Evolutionary conservation across 805 yeast genomes (phyloP).

Genomic region (Scheffersomyces amazonensis): DNA sequence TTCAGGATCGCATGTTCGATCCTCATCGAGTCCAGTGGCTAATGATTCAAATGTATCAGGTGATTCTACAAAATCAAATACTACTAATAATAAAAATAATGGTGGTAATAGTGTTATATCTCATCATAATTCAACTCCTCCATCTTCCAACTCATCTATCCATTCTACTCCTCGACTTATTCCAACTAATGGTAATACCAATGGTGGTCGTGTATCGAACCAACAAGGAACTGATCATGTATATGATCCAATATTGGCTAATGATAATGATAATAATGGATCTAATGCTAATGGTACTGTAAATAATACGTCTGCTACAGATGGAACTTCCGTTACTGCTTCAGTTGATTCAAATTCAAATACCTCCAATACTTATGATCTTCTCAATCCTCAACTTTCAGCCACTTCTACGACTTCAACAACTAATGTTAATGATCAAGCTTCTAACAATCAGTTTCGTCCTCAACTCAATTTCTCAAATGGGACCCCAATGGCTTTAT

Average conservation of each 20-base stretch:
- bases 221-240: not conserved
- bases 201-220: not conserved
- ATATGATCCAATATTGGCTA: not conserved
- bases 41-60: not conserved
- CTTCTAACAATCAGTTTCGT: slow-evolving; percentile 19
- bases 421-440: slow-evolving; percentile 1
- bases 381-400: slow-evolving; percentile 15
- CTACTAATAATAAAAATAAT: not conserved
- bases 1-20: slow-evolving; percentile 11
- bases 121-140: too few species aligned
- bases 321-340: slow-evolving; percentile 1
- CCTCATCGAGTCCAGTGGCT: not conserved
- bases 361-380: slow-evolving; percentile 16
- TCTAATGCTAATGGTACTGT: not conserved
- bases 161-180: not conserved
- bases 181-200: not conserved
- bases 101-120: not conserved
- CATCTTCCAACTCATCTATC: not conserved
- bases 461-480: slow-evolving; percentile 23
- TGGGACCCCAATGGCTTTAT: slow-evolving; percentile 8
- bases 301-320: not conserved
- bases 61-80: not conserved
- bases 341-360: slow-evolving; percentile 1
- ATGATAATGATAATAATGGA: slow-evolving; percentile 7
- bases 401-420: not conserved